Evolutionary conservation across 352 stramenopile species (phyloP), one percentile per base, ranked within the genome.

Genomic region (Globisporangium perplexum): DNA sequence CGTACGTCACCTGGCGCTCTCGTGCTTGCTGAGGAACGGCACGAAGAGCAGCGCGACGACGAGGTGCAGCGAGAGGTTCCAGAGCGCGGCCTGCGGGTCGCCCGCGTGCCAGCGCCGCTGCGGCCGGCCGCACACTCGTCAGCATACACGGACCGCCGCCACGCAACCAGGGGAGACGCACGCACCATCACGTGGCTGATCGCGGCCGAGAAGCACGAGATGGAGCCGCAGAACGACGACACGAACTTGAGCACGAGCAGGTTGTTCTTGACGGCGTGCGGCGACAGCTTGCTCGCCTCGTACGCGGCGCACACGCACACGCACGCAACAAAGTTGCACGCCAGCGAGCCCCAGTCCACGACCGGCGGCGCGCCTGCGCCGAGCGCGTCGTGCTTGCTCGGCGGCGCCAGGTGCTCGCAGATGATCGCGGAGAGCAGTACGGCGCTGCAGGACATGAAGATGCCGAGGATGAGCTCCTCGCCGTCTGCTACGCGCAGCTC

Each of bases 191-290:
- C 65, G 41, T 78, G 68, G 22, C 66, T 86, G 26, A 89, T 70
- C 22, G 70, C 47, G 1, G 65, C 74, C 15, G 74, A 86, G 54
- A 89, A 88, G 44, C 69, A 73, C 33, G 78, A 89, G 22, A 89
- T 41, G 5, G 78, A 89, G 18, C 78, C 78, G 54, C 78, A 89
- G 30, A 89, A 89, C 4, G 78, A 89, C 18, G 72, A 86, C n/a
- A 86, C 78, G 60, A 89, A 89, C 62, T 89, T 89, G 55, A 82
- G 62, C 20, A 78, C 66, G 6, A 87, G 62, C 18, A 89, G 50
- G 28, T 87, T 87, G 42, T 83, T 72, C 14, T 63, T 71, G 42
- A 86, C 45, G 6, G 54, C 56, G 7, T 50, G 60, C 1, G 73
- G 56, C 11, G 74, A 75, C 28, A 85, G 55, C 17, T 72, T 65